A percentile compares a stretch with the other conserved stretches of the same genome.
Evolutionary conservation across 495 filamentous ascomycete species (phyloP).

Genomic region (Daldinia caldariorum): DNA sequence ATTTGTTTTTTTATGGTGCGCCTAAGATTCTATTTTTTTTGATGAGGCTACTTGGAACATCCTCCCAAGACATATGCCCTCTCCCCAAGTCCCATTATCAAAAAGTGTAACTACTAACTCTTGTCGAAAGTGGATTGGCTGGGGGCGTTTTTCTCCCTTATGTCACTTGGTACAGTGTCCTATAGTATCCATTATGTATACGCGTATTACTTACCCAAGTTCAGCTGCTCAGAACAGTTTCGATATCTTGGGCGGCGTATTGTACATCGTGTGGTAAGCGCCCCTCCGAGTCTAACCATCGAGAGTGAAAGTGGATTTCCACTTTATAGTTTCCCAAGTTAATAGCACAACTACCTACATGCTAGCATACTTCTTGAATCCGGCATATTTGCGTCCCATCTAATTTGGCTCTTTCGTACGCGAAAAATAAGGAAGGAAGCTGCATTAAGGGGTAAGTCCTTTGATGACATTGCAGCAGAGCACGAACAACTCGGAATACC

Average conservation of each 20-base stretch:
- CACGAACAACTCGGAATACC: constrained; percentile 47
- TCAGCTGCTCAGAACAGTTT: constrained; percentile 73
- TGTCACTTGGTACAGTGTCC: constrained; percentile 66
- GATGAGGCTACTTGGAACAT: too few species aligned
- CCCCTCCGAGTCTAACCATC: neutral
- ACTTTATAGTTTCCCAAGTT: constrained; percentile 1
- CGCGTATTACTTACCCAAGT: constrained; percentile 11
- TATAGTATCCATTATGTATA: neutral
- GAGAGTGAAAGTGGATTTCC: too few species aligned
- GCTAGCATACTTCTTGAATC: constrained; percentile 69
- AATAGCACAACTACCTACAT: too few species aligned
- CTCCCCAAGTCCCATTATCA: too few species aligned
- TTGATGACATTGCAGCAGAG: constrained; percentile 69
- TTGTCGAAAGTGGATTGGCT: constrained; percentile 64
- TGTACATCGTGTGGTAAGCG: constrained; percentile 74
- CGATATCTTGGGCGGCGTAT: constrained; percentile 72
- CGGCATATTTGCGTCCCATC: constrained; percentile 74
- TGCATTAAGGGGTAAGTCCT: constrained; percentile 64
- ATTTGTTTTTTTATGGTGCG: too few species aligned
- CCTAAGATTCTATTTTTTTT: too few species aligned
- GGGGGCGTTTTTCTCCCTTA: constrained; percentile 78
- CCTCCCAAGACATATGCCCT: too few species aligned
- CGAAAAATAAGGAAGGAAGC: constrained; percentile 67
- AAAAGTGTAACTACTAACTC: neutral
- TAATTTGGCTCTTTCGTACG: constrained; percentile 73